Base-by-base conservation (phyloP, 2,329 filamentous ascomycete genomes). In the Aschersonia sp. region DNA sequence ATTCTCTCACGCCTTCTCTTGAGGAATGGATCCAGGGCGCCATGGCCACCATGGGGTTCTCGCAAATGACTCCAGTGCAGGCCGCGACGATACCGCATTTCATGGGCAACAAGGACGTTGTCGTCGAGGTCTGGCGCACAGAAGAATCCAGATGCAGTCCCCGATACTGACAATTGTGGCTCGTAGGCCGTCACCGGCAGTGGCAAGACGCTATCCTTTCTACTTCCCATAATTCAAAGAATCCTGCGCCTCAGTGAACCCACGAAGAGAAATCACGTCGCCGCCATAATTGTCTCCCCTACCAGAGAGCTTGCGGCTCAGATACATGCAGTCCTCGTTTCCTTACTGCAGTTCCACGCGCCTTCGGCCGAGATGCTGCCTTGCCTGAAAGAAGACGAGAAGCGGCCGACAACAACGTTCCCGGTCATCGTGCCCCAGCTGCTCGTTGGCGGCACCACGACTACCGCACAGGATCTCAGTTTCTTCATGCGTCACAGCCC, bases 61-160 rank as follows among this genome's bases (percentile, higher is more conserved):
- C 74, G 52, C 82, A 84, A 62, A 89, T 92, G 74, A 95, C 89
- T 4, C 90, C 90, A 1, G 89, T 95, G n/a, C 90, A 97, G 67
- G 87, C 89, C 43, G 90, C 87, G 50, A 84, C 87, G 5, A 84
- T 95, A 54, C 87, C 88, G 10, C 76, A 95, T 46, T 92, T 95
- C 61, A 81, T 89, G 66, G 82, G 80, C 46, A 85, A 94, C 62
- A 94, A 94, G 59, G 88, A 95, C 64, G 86, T 94, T 5, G 88
- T 95, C 1, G 88, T 95, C 5, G 87, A 94, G 69, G 79, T 79
- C 61, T 44, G 61, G 3, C 30, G 5, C 35, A 12, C 8, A 37
- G 12, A 37, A 37, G 4, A 1, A 8, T 37, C 5, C 12, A 9
- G 22, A 22, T 22, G 22, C 22, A 22, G 22, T 2, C 22, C 22